Conservation (phyloP, 1,139 yeast genomes). For the Saccharomyces hybrid region DNA sequence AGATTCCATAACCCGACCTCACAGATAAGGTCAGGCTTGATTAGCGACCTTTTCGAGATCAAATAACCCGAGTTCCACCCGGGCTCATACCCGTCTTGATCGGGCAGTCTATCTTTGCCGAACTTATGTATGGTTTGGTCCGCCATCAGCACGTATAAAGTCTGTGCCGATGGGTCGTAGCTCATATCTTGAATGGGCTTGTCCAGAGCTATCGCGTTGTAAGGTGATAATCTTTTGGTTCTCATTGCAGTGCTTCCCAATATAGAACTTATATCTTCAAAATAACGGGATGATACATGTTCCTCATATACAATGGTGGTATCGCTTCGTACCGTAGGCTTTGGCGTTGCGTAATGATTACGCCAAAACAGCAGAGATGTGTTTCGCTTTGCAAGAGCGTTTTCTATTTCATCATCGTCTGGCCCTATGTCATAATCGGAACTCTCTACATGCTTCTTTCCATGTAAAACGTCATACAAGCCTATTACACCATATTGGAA, state of each 20-base stretch:
- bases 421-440: neutral
- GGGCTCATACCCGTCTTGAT: neutral
- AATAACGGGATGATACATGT: neutral
- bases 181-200: neutral
- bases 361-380: neutral
- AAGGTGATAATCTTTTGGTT: neutral
- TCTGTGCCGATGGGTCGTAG: neutral
- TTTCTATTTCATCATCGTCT: neutral
- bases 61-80: neutral
- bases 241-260: neutral
- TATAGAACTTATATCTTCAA: neutral
- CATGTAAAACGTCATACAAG: neutral
- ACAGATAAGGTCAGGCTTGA: neutral
- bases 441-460: neutral
- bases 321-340: neutral
- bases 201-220: neutral
- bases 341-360: neutral
- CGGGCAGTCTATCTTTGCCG: neutral
- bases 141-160: neutral
- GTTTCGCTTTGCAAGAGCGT: neutral
- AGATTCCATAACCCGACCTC: neutral
- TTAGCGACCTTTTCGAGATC: neutral
- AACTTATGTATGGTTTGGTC: neutral
- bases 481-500: neutral
- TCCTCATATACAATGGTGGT: neutral